Evolutionary conservation across 75 land plant species (phyloP).

Genomic region (Gnetum montanum): DNA sequence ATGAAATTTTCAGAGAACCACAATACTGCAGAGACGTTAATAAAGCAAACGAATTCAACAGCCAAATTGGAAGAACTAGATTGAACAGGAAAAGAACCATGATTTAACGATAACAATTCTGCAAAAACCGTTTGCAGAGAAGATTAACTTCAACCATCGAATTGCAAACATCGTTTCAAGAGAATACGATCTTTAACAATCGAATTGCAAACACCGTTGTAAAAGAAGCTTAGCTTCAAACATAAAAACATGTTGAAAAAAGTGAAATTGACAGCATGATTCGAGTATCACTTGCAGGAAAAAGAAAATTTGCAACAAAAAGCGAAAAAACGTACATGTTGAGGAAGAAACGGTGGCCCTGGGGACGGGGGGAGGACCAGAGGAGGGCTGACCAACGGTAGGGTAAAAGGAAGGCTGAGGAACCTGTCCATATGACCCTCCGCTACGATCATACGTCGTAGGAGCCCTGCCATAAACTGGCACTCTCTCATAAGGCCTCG

Average conservation of each 20-base stretch:
- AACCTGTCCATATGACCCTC: not conserved
- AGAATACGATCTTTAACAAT: not conserved
- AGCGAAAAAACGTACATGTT: too few species aligned
- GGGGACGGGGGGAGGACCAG: constrained; percentile 22
- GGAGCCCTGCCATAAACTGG: too few species aligned
- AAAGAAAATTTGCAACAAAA: not conserved
- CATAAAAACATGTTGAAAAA: not conserved
- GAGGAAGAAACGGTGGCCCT: constrained; percentile 2
- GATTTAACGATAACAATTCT: not conserved
- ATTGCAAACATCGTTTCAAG: not conserved
- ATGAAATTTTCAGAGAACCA: not conserved
- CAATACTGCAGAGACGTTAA: not conserved
- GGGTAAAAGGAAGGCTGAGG: constrained; percentile 8
- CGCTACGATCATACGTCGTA: constrained; percentile 1
- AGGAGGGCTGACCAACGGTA: constrained; percentile 9
- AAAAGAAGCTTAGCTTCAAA: not conserved
- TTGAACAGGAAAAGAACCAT: too few species aligned
- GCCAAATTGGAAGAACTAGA: too few species aligned
- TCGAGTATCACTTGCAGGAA: not conserved
- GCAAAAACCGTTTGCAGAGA: not conserved
- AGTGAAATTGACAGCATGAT: not conserved
- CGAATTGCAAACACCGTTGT: not conserved
- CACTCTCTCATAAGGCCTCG: constrained; percentile 1
- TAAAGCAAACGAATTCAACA: not conserved
- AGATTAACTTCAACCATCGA: not conserved